A percentile compares a stretch with the other conserved stretches of the same genome.
phyloP scores from a whole-genome alignment of 345 rosid species.

The Lagerstroemia speciosa region DNA sequence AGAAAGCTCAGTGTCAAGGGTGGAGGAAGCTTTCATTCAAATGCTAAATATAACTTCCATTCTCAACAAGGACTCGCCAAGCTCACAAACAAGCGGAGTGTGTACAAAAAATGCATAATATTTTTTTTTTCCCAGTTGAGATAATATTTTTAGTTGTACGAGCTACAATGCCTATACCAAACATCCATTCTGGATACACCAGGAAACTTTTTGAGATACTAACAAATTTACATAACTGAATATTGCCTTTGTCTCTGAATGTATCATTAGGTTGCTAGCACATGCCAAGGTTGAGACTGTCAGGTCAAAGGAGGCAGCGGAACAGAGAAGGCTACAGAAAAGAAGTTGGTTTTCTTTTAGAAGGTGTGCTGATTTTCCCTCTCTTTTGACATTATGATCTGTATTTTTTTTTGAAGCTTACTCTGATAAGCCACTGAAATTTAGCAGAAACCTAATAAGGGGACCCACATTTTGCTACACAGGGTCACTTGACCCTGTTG shows the following conservation, averaged over 20 bases:
- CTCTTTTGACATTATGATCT: not conserved
- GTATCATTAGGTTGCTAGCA: slow-evolving; percentile 71
- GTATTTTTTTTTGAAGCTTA: not conserved
- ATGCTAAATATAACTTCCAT: not conserved
- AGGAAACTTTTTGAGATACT: not conserved
- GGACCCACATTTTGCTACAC: not conserved
- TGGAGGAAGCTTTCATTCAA: not conserved
- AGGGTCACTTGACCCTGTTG: not conserved
- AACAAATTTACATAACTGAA: not conserved
- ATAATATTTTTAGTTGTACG: not conserved
- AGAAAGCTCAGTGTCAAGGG: not conserved
- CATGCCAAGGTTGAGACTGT: slow-evolving; percentile 98
- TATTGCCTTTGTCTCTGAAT: not conserved
- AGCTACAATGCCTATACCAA: not conserved
- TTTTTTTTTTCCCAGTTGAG: not conserved
- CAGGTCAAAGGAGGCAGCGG: slow-evolving; percentile 88
- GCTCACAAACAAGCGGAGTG: not conserved
- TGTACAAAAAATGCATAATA: not conserved
- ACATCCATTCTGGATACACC: not conserved
- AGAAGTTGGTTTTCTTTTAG: slow-evolving; percentile 82
- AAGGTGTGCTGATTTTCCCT: slow-evolving; percentile 39
- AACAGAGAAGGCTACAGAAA: slow-evolving; percentile 62
- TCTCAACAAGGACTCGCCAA: not conserved
- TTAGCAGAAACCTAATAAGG: too few species aligned
- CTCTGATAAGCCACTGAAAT: not conserved